phyloP scores from a whole-genome alignment of 345 rosid genomes.

The Psidium guajava region DNA sequence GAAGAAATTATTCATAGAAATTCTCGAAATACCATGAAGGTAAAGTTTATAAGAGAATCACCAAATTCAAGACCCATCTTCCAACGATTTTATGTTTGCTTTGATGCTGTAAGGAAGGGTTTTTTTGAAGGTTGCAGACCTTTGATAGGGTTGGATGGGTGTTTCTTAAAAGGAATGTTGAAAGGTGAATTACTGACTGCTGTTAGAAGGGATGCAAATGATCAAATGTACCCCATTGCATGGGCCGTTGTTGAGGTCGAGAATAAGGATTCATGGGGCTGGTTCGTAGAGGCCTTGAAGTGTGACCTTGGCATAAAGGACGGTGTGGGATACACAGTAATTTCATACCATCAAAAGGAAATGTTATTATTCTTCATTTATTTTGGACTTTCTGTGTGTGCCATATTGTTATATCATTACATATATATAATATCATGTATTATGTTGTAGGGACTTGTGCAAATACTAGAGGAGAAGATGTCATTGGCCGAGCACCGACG shows the following conservation, averaged over 20 bases:
- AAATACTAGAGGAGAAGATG: not conserved
- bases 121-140: not conserved
- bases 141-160: not conserved
- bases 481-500: rapidly evolving
- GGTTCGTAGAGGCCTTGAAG: not conserved
- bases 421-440: not conserved
- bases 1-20: not conserved
- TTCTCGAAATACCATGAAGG: not conserved
- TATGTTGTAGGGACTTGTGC: not conserved
- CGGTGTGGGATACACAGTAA: not conserved
- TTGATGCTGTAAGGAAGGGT: not conserved
- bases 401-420: too few relatives aligned
- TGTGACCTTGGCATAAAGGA: not conserved
- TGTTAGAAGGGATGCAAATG: not conserved
- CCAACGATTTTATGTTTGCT: not conserved
- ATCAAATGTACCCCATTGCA: not conserved
- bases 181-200: not conserved
- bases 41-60: not conserved
- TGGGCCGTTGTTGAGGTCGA: not conserved
- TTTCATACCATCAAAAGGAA: not conserved
- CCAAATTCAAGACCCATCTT: not conserved
- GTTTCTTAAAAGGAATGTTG: not conserved
- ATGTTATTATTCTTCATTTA: too few relatives aligned
- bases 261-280: not conserved
- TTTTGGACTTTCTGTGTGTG: too few relatives aligned